Conservation (phyloP, 352 stramenopile species). For the Pythium angustatum region DNA sequence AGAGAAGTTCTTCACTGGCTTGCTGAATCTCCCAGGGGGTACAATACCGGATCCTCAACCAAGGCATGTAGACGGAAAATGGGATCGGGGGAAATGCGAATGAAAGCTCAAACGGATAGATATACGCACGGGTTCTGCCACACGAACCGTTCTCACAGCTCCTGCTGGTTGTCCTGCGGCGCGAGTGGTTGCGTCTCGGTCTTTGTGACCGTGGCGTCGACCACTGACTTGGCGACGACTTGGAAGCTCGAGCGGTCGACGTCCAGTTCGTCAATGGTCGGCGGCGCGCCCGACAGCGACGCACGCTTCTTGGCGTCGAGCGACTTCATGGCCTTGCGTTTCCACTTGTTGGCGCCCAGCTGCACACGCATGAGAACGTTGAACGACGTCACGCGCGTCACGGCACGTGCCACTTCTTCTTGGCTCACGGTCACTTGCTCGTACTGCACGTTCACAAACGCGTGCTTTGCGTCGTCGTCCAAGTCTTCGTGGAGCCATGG, state of each 20-base stretch:
- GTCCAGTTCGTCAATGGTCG: conserved; percentile 22
- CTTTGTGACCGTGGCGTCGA: not conserved
- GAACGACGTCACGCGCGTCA: conserved; percentile 76
- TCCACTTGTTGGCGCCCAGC: conserved; percentile 77
- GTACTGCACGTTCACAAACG: conserved; percentile 53
- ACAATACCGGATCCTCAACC: too few species aligned
- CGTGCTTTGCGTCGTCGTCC: conserved; percentile 32
- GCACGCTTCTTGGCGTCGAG: conserved; percentile 37
- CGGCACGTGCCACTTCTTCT: conserved; percentile 63
- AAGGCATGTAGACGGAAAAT: too few species aligned
- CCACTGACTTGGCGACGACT: not conserved
- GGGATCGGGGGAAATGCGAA: too few species aligned
- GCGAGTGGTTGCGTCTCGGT: not conserved
- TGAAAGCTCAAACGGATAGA: too few species aligned
- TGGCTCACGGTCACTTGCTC: conserved; percentile 58
- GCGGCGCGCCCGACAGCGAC: conserved; percentile 13
- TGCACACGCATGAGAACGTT: conserved; percentile 79
- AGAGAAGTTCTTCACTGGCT: too few species aligned
- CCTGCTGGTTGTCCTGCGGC: conserved; percentile 25
- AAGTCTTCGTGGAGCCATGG: conserved; percentile 65
- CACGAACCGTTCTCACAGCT: conserved; percentile 17
- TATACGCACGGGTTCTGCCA: too few species aligned
- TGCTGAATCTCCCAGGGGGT: too few species aligned
- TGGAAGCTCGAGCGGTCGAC: conserved; percentile 20
- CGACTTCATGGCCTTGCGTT: conserved; percentile 64